phyloP scores from a whole-genome alignment of 2,329 filamentous ascomycete genomes.

The Waltergamsia citrina region DNA sequence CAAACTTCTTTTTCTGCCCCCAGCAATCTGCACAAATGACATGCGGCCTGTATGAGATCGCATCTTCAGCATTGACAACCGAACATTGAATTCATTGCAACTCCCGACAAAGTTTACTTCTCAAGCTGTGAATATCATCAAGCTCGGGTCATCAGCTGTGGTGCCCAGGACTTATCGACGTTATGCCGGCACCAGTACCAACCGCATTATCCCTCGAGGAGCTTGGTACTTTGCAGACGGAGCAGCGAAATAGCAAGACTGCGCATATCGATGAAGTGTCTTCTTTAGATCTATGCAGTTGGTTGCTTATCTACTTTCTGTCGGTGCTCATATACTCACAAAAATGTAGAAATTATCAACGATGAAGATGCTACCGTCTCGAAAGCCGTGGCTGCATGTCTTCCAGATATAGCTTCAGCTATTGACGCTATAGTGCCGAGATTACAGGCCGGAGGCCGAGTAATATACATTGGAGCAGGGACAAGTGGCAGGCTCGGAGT shows the following conservation, averaged over 20 bases:
- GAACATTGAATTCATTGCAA: too few relatives aligned
- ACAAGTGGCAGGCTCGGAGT: constrained; percentile 22
- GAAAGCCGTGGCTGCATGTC: constrained; percentile 3
- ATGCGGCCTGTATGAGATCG: too few relatives aligned
- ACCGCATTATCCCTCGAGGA: too few relatives aligned
- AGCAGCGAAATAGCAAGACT: constrained; percentile 4
- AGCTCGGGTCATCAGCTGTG: too few relatives aligned
- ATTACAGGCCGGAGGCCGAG: constrained; percentile 3
- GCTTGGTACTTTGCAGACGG: constrained; percentile 5
- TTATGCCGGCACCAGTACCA: too few relatives aligned
- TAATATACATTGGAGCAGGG: constrained; percentile 22
- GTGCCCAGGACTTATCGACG: too few relatives aligned
- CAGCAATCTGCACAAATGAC: too few relatives aligned
- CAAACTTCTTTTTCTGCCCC: too few relatives aligned
- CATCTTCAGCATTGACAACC: too few relatives aligned
- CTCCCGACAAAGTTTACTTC: too few relatives aligned
- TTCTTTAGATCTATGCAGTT: constrained; percentile 3
- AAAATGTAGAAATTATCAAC: constrained; percentile 4
- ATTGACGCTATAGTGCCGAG: constrained; percentile 3
- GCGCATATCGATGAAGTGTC: constrained; percentile 3
- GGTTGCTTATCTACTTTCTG: background rate
- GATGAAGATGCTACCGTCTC: constrained; percentile 4
- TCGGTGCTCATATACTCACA: background rate
- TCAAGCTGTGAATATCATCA: too few relatives aligned
- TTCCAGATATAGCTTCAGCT: constrained; percentile 4